A percentile compares a stretch with the other conserved stretches of the same genome.
These are phyloP conservation scores for Ramaria rubella DNA, from an alignment of 768 basidiomycete species.

Conservation along the genomic window DNA sequence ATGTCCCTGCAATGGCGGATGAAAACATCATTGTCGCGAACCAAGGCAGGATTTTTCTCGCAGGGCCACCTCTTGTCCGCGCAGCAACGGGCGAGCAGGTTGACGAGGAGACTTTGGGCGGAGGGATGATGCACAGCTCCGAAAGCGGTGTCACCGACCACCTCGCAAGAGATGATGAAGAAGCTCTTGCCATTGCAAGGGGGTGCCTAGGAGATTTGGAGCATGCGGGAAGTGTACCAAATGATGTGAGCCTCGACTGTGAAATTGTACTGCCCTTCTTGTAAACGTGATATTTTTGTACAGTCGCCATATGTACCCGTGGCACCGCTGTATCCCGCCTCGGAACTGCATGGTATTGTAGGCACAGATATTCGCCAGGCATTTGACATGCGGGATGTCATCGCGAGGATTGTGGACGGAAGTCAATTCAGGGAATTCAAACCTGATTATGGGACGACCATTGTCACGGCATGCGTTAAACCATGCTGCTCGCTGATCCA, in stretches of 20 bases:
- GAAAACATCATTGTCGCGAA: conserved; percentile 87
- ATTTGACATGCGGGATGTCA: conserved; percentile 93
- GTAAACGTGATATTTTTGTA: not conserved
- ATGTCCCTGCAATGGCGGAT: conserved; percentile 95
- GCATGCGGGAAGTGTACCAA: conserved; percentile 44
- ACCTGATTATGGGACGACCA: conserved; percentile 87
- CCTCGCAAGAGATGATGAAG: conserved; percentile 77
- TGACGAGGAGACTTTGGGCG: conserved; percentile 87
- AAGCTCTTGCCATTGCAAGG: conserved; percentile 75
- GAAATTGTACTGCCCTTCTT: not conserved
- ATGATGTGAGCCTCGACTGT: conserved; percentile 35
- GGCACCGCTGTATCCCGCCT: conserved; percentile 69
- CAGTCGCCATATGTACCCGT: conserved; percentile 59
- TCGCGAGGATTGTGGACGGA: conserved; percentile 86
- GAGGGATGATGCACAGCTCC: conserved; percentile 85
- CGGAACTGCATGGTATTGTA: conserved; percentile 86
- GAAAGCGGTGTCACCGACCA: conserved; percentile 91
- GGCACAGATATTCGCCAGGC: conserved; percentile 83
- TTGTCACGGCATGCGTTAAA: conserved; percentile 61
- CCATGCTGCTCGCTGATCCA: not conserved
- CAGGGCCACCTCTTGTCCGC: conserved; percentile 90
- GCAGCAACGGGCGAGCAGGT: conserved; percentile 92
- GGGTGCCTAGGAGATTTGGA: conserved; percentile 75
- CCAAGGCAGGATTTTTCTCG: conserved; percentile 90
- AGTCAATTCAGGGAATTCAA: conserved; percentile 93